These are phyloP conservation scores for Platanthera guangdongensis DNA, from an alignment of 106 monocot genomes.

Conservation along the genomic window DNA sequence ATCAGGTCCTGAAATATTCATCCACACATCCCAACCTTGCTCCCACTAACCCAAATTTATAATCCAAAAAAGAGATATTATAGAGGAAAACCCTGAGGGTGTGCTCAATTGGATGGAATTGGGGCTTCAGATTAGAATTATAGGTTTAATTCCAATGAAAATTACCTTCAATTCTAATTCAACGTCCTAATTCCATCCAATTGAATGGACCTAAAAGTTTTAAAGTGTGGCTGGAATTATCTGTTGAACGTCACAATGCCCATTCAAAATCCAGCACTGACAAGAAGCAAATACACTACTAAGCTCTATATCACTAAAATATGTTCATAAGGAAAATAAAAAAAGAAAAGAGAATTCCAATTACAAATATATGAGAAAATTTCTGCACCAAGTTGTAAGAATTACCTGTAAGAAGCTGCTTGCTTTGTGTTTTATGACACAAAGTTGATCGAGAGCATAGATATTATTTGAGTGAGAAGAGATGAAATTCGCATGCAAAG, in stretches of 20 bases:
- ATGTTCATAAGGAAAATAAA: background rate
- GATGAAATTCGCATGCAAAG: slow-evolving; percentile 80
- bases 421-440: slow-evolving; percentile 55
- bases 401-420: slow-evolving; percentile 68
- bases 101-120: too few relatives aligned
- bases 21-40: too few relatives aligned
- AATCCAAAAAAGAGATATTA: too few relatives aligned
- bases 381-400: background rate
- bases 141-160: too few relatives aligned
- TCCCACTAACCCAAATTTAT: too few relatives aligned
- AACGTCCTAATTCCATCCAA: too few relatives aligned
- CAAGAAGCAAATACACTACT: background rate
- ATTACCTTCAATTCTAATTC: too few relatives aligned
- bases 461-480: slow-evolving; percentile 89
- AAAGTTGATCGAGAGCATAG: slow-evolving; percentile 79
- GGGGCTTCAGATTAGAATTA: too few relatives aligned
- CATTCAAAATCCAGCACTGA: background rate
- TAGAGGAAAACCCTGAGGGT: too few relatives aligned
- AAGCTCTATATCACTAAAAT: background rate
- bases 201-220: too few relatives aligned
- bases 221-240: too few relatives aligned
- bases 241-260: background rate
- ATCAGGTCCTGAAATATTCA: too few relatives aligned
- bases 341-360: background rate
- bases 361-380: background rate